phyloP scores from a whole-genome alignment of 768 basidiomycete species.

The Mycena albidolilacea region DNA sequence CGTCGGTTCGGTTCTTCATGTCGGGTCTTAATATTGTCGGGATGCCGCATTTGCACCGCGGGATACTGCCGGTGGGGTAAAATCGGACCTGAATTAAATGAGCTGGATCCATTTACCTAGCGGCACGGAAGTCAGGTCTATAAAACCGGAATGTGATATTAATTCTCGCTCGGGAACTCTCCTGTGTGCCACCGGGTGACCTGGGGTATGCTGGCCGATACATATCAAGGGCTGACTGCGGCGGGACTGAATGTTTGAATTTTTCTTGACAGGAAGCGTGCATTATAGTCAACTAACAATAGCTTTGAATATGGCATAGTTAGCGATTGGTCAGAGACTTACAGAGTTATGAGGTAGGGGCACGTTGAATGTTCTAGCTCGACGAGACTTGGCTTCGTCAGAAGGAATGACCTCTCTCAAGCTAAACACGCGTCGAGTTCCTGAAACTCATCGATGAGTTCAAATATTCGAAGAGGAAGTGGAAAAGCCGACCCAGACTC shows the following conservation, averaged over 20 bases:
- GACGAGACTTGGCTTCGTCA: conserved; percentile 68
- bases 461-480: background rate
- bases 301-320: conserved; percentile 14
- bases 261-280: conserved; percentile 87
- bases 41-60: conserved; percentile 80
- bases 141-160: conserved; percentile 92
- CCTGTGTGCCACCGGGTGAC: conserved; percentile 47
- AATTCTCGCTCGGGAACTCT: conserved; percentile 63
- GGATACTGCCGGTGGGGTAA: conserved; percentile 59
- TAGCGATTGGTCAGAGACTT: conserved; percentile 40
- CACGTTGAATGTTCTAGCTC: conserved; percentile 82
- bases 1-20: conserved; percentile 80
- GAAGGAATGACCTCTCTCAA: conserved; percentile 83
- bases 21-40: conserved; percentile 82
- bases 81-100: background rate
- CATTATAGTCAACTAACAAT: conserved; percentile 82
- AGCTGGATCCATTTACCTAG: conserved; percentile 28
- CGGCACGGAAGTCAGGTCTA: conserved; percentile 82
- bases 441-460: conserved; percentile 50
- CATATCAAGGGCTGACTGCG: conserved; percentile 79
- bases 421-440: conserved; percentile 79
- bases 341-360: conserved; percentile 87
- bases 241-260: conserved; percentile 86
- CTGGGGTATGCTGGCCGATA: conserved; percentile 72
- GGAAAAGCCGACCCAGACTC: conserved; percentile 72